Evolutionary conservation across 805 yeast species (phyloP).

Genomic region (Hanseniaspora guilliermondii): DNA sequence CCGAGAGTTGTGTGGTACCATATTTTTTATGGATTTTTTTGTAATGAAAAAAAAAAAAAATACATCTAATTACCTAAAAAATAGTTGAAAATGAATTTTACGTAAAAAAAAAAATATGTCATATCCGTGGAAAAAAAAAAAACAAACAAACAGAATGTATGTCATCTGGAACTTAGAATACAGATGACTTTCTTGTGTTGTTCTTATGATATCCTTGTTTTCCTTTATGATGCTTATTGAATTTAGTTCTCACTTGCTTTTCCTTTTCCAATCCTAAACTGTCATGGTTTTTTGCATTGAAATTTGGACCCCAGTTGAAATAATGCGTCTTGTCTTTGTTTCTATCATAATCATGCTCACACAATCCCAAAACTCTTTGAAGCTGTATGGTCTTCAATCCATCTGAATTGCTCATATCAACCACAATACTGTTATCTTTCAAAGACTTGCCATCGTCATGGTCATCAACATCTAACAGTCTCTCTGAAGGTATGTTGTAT

Average conservation of each 20-base stretch:
- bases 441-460: neutral
- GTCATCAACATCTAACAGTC: neutral
- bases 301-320: constrained; percentile 9
- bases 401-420: neutral
- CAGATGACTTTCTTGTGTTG: neutral
- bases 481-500: neutral
- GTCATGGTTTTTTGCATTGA: constrained; percentile 10
- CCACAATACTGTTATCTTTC: neutral
- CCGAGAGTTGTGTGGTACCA: no score
- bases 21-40: no score
- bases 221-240: neutral
- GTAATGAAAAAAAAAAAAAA: no score
- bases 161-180: no score
- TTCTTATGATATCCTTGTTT: neutral
- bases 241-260: neutral
- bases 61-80: no score
- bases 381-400: constrained; percentile 1
- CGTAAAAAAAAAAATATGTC: no score
- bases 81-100: no score
- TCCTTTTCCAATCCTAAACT: constrained; percentile 4
- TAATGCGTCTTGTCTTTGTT: constrained; percentile 5
- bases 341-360: constrained; percentile 1
- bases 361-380: constrained; percentile 5
- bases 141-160: no score
- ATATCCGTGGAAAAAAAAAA: no score